phyloP scores from a whole-genome alignment of 2,329 filamentous ascomycete species.

The Talaromyces atroroseus region DNA sequence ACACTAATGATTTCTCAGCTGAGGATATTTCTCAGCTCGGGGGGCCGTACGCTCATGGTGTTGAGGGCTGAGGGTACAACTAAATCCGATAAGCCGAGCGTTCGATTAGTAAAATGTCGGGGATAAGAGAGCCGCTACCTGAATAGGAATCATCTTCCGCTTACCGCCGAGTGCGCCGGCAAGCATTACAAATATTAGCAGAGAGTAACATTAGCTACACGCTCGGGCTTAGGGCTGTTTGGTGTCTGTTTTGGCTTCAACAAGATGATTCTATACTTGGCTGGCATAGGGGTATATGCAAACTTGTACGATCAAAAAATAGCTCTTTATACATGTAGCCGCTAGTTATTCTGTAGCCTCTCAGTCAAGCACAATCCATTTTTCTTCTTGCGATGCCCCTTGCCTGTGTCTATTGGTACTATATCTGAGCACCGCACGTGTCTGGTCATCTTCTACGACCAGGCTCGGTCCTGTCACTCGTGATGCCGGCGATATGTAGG shows the following conservation, averaged over 20 bases:
- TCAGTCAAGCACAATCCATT: not conserved
- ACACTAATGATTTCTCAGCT: too few species aligned
- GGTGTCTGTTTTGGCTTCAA: not conserved
- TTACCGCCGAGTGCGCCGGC: not conserved
- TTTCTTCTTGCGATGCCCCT: not conserved
- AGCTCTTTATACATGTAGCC: too few species aligned
- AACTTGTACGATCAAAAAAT: too few species aligned
- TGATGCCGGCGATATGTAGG: not conserved
- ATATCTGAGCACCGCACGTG: constrained; percentile 5
- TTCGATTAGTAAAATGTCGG: not conserved
- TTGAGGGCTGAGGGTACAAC: not conserved
- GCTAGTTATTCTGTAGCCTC: not conserved
- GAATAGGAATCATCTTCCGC: not conserved
- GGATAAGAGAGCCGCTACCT: not conserved
- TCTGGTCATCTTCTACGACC: constrained; percentile 1
- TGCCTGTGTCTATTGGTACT: not conserved
- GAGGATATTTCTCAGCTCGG: too few species aligned
- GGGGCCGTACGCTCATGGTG: too few species aligned
- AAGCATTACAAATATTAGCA: not conserved
- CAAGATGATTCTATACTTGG: too few species aligned
- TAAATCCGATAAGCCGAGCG: not conserved
- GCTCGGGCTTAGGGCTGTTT: not conserved
- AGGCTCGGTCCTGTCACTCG: not conserved
- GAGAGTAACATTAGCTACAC: too few species aligned
- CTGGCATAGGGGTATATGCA: too few species aligned